Percentiles rank a stretch among this genome's conserved stretches.
phyloP scores from a whole-genome alignment of 2,329 filamentous ascomycete species.

The Monascus ruber region DNA sequence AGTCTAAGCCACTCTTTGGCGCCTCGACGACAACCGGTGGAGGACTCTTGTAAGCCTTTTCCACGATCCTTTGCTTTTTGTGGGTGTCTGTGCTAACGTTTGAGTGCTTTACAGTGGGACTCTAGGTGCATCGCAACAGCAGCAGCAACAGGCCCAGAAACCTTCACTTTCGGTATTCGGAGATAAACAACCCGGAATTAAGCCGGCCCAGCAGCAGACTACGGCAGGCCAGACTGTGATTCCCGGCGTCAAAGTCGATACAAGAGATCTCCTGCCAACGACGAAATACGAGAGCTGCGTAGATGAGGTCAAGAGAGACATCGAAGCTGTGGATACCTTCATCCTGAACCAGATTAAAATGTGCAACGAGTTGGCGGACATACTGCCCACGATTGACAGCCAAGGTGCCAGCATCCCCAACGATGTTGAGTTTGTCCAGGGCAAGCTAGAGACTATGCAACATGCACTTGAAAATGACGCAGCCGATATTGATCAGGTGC shows the following conservation, averaged over 20 bases:
- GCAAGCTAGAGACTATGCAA: conserved; percentile 53
- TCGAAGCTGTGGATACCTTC: conserved; percentile 65
- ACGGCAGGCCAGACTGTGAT: conserved; percentile 30
- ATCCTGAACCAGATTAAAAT: conserved; percentile 67
- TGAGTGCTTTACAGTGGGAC: conserved; percentile 1
- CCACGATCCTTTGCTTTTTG: not conserved
- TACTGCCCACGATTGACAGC: conserved; percentile 51
- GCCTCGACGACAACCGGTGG: conserved; percentile 15
- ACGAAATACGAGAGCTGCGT: conserved; percentile 87
- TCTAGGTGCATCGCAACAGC: conserved; percentile 14
- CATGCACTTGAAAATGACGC: conserved; percentile 53
- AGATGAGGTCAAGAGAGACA: conserved; percentile 66
- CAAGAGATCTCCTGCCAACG: conserved; percentile 67
- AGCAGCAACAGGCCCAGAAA: conserved; percentile 39
- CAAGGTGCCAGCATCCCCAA: conserved; percentile 54
- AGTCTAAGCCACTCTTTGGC: conserved; percentile 24
- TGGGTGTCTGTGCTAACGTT: conserved; percentile 1
- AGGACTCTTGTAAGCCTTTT: conserved; percentile 23
- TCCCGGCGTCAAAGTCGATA: conserved; percentile 66
- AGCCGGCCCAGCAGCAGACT: conserved; percentile 23
- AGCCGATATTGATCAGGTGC: conserved; percentile 46
- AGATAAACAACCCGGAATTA: conserved; percentile 18
- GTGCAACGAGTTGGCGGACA: conserved; percentile 64
- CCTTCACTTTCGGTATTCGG: conserved; percentile 31
- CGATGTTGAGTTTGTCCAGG: conserved; percentile 53